Evolutionary conservation across 2,329 filamentous ascomycete species (phyloP).

Genomic region (Sporothrix humicola): DNA sequence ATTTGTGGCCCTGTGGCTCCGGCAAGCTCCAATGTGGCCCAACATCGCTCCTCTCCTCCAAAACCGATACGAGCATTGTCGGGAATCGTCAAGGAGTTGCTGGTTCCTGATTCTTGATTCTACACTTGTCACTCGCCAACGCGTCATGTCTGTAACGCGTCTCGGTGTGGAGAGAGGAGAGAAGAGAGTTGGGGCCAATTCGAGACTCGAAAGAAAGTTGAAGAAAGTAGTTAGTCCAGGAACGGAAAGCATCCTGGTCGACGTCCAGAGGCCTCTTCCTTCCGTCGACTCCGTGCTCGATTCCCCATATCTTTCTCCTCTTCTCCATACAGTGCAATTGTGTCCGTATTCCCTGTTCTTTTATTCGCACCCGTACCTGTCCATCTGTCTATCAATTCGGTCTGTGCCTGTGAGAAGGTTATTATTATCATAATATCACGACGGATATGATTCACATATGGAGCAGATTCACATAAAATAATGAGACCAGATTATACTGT

Average conservation of each 20-base stretch:
- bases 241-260: not conserved
- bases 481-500: too few relatives aligned
- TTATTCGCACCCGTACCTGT: not conserved
- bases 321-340: constrained; percentile 16
- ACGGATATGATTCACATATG: not conserved
- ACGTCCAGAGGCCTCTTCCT: constrained; percentile 9
- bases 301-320: not conserved
- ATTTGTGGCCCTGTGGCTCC: too few relatives aligned
- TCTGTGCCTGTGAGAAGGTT: constrained; percentile 9
- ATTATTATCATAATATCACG: not conserved
- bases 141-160: constrained; percentile 19
- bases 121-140: not conserved
- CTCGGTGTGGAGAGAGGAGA: too few relatives aligned
- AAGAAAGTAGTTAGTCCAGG: too few relatives aligned
- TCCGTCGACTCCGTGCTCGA: constrained; percentile 1
- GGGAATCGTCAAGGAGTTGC: not conserved
- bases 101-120: too few relatives aligned
- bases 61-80: constrained; percentile 3
- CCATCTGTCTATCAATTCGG: not conserved
- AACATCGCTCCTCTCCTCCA: not conserved
- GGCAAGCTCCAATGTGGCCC: too few relatives aligned
- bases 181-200: too few relatives aligned
- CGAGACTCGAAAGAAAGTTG: too few relatives aligned
- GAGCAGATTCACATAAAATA: too few relatives aligned
- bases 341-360: not conserved